Base-by-base conservation (phyloP, 768 basidiomycete species). In the Boletus pseudopeckii region DNA sequence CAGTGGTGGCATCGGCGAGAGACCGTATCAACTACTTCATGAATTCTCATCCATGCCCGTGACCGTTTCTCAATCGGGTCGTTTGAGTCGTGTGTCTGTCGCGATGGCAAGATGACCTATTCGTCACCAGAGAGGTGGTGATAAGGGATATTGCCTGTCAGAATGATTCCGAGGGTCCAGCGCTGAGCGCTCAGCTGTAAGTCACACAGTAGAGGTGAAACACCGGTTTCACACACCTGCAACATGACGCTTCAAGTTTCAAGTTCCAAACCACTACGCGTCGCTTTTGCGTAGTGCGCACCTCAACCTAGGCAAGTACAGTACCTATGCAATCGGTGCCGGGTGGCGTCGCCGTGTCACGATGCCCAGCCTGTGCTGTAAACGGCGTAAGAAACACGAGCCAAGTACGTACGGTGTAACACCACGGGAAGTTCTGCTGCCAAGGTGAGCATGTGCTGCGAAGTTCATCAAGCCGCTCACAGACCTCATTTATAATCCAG, bases 201-300 rank as follows among this genome's bases (percentile, higher is more conserved):
- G 32, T 37, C 15, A 36, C 14, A 14, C 17, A 18, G 22, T 4
- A 22, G 22, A 34, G 13, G 22, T 2, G 9, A 15, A 7, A 37
- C 22, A 2, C 13, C 3, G 20, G 24, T 32, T 32, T 37, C 32
- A 43, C 56, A 33, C 13, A 57, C 57, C 47, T 56, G 55, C 10
- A 58, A 46, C 57, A 49, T 56, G 28, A 58, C 34, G 18, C 54
- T 52, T 33, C 13, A 15, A 34, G 14, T 34, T 6, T 49, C 46
- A 22, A 57, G 14, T 34, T 4, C 54, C 46, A 28, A 57, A 57
- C 3, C 54, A 56, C 18, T 57, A 57, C 7, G 43, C 30, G 24
- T 59, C 48, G 5, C 55, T 53, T 30, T 30, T 30, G 30, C 30
- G 30, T 11, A 10, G 10, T 7, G 28, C 28, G 7, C 28, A 28